Evolutionary conservation across 2,329 filamentous ascomycete species (phyloP).

Genomic region (Diaporthe helianthi): DNA sequence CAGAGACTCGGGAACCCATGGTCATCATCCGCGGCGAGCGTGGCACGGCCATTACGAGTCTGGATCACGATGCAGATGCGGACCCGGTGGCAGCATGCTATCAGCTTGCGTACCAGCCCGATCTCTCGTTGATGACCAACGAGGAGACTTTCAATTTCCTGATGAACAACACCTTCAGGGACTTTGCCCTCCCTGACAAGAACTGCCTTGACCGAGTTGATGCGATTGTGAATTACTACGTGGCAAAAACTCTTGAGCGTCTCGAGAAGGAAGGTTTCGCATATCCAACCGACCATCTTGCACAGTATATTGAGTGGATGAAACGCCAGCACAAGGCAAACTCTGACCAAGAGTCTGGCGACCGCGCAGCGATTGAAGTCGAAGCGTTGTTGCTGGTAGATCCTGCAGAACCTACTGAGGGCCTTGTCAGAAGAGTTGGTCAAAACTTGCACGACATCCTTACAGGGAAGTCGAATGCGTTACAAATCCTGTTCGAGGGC

Average conservation of each 20-base stretch:
- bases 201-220: neutral
- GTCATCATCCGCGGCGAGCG: slow-evolving; percentile 16
- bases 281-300: neutral
- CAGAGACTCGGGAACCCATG: neutral
- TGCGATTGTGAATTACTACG: neutral
- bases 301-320: slow-evolving; percentile 6
- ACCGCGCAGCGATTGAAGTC: neutral
- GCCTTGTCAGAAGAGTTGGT: neutral
- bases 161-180: neutral
- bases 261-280: neutral
- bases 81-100: neutral
- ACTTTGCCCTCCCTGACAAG: slow-evolving; percentile 1
- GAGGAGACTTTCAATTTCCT: neutral
- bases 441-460: neutral
- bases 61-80: neutral
- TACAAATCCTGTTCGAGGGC: neutral
- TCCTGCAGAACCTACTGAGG: neutral
- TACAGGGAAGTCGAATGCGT: neutral
- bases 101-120: neutral
- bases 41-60: slow-evolving; percentile 11
- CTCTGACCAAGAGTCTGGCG: neutral
- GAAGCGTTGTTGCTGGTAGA: neutral
- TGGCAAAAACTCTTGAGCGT: neutral
- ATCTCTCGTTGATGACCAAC: slow-evolving; percentile 3
- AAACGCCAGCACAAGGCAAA: neutral